Percentiles rank a stretch among this genome's conserved stretches.
These are phyloP conservation scores for Neodidymelliopsis sp. DNA, from an alignment of 2,329 filamentous ascomycete species.

Conservation along the genomic window DNA sequence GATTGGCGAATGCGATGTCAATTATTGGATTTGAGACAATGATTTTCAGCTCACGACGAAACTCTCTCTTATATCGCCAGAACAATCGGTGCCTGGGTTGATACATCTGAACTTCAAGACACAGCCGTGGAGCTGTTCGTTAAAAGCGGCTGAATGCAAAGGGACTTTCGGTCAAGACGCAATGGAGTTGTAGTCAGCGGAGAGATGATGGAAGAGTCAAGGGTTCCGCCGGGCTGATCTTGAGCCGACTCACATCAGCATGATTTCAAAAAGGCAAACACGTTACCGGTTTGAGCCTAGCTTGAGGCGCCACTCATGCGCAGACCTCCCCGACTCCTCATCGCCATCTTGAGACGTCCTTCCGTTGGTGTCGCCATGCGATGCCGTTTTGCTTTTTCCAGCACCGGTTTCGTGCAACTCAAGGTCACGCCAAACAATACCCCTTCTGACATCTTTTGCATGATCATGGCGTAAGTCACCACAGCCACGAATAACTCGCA, in stretches of 20 bases:
- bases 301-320: neutral
- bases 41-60: no score
- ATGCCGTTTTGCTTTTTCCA: neutral
- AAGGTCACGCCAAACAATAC: neutral
- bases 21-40: no score
- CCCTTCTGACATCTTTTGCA: neutral
- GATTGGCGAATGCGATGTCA: no score
- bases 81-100: neutral
- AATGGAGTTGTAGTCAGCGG: neutral
- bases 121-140: neutral
- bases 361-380: neutral
- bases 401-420: constrained; percentile 5
- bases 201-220: neutral
- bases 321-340: neutral
- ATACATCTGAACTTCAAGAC: neutral
- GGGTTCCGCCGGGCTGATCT: constrained; percentile 1
- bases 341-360: neutral
- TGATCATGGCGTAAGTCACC: neutral
- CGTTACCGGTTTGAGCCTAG: neutral
- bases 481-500: neutral
- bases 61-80: no score
- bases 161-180: neutral
- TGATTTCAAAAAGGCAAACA: neutral
- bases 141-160: neutral
- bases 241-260: constrained; percentile 7